Base-by-base conservation (phyloP, 345 rosid species). In the Corchorus olitorius region DNA sequence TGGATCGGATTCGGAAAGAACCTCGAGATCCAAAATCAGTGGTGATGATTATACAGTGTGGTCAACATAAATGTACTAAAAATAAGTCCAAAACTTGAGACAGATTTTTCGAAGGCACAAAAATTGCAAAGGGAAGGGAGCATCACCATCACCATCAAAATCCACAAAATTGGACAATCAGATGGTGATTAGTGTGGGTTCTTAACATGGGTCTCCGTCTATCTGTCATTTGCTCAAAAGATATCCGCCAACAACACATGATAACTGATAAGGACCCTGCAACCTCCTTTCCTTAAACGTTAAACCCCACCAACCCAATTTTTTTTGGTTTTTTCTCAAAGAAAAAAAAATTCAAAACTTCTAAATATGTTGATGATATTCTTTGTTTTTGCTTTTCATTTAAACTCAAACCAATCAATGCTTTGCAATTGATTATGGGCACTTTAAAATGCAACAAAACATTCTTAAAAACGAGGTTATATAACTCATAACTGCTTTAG, bases 141-240 rank as follows among this genome's bases (percentile, higher is more conserved):
- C 48, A 45, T 45, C 48, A 27, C 16, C 27, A 60, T 60, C 39
- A 6, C 43, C 43, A 39, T 39, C 43, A 39, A 4, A 39, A 39
- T 39, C 43, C 43, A 4, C 43, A 39, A 39, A 39, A 4, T 39
- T 6, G 27, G 27, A 58, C 4, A 60, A 60, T 13, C 64, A 60
- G 16, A 6, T 11, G 1, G 3, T 60, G 39, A 60, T 12, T 33
- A 33, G 17, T 27, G 3, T 39, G 43, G 27, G 37, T 59, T 59
- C 1, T 6, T 35, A 17, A 37, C 12, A 13, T 39, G 48, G 68
- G 66, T 62, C 66, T 62, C 45, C 14, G 8, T 64, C 69, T 2
- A 64, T 39, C 69, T 64, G 49, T 64, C 69, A 64, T 64, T 39
- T 39, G 49, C 14, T 64, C 14, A 16, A 17, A 64, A 39, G 45